Evolutionary conservation across 352 stramenopile species (phyloP), one percentile per base, ranked within the genome.

Genomic region (Pythium brassicae): DNA sequence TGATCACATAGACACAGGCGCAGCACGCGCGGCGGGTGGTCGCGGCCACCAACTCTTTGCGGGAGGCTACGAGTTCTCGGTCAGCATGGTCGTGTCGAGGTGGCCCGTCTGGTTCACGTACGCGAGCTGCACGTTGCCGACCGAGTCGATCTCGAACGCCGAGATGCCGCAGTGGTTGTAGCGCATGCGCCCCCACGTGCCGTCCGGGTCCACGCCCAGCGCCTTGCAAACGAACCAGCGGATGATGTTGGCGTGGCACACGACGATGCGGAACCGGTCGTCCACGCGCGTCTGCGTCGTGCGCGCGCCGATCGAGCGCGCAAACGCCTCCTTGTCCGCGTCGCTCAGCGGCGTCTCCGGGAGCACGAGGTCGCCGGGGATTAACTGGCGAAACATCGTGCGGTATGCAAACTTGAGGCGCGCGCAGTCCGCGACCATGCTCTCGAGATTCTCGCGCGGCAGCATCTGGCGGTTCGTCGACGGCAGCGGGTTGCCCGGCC

Each of bases 211-310:
- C 8, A 86, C 70, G 25, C 77, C 77, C 5, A 90, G 50, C n/a
- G 76, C 66, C 49, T 79, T 78, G 71, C 77, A 87, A 32, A 86
- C 63, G 37, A 90, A 86, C 74, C 74, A 87, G 22, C 76, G 77
- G 53, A 90, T 87, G 55, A 86, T 80, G 65, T 86, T 89, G 49
- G 78, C 73, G 61, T 87, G 77, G 53, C 78, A 86, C 40, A 87
- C 74, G 12, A 87, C 53, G 20, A 87, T 44, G 29, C 75, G 76
- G 68, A 86, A 90, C 44, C 72, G 59, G 57, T 80, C 69, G 27
- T 66, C 42, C 32, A 63, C 32, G 25, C 71, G 70, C 9, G 63
- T 63, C 61, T 76, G 67, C 19, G 69, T 76, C 37, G 63, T 66
- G 10, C 47, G 49, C 14, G 55, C 60, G 44, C 65, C 68, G 43